Percentiles rank a stretch among this genome's conserved stretches.
Conservation (phyloP, 1,284 basidiomycete genomes). For the Rhizoctonia solani region DNA sequence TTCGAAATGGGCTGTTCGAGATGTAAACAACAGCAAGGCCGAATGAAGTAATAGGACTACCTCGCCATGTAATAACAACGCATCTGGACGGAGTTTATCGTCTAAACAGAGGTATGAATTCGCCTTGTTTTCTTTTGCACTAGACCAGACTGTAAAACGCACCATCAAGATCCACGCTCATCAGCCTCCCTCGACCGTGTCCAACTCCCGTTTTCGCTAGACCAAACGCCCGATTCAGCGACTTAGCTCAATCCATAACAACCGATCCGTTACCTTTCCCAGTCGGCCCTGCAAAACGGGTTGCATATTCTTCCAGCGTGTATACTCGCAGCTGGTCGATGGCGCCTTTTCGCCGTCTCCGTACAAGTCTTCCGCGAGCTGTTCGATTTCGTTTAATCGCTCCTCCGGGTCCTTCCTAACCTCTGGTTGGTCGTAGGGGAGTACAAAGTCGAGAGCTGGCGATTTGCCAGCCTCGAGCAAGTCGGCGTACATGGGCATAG, state of each 20-base stretch:
- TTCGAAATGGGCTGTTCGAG: conserved; percentile 26
- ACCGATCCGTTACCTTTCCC: conserved; percentile 9
- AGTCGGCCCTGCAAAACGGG: conserved; percentile 17
- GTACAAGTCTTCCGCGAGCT: not conserved
- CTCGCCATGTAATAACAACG: conserved; percentile 31
- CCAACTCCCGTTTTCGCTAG: conserved; percentile 24
- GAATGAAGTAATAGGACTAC: not conserved
- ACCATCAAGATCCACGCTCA: conserved; percentile 31
- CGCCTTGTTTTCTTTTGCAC: not conserved
- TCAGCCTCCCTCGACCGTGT: conserved; percentile 29
- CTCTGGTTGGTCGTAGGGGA: conserved; percentile 26
- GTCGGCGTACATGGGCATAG: conserved; percentile 34
- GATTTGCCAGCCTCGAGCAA: conserved; percentile 15
- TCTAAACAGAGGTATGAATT: conserved; percentile 10
- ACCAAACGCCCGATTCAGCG: not conserved
- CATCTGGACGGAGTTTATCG: conserved; percentile 22
- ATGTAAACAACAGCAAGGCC: not conserved
- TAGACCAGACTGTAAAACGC: not conserved
- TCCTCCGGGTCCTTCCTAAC: not conserved
- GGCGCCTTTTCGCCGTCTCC: conserved; percentile 31
- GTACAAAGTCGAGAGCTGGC: conserved; percentile 6
- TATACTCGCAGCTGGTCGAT: conserved; percentile 12
- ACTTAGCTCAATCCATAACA: no score
- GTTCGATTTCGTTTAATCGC: not conserved
- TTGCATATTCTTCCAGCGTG: conserved; percentile 27